Percentiles rank a stretch among this genome's conserved stretches.
phyloP scores from a whole-genome alignment of 1,284 basidiomycete species.

The Trichosporon faecale region DNA sequence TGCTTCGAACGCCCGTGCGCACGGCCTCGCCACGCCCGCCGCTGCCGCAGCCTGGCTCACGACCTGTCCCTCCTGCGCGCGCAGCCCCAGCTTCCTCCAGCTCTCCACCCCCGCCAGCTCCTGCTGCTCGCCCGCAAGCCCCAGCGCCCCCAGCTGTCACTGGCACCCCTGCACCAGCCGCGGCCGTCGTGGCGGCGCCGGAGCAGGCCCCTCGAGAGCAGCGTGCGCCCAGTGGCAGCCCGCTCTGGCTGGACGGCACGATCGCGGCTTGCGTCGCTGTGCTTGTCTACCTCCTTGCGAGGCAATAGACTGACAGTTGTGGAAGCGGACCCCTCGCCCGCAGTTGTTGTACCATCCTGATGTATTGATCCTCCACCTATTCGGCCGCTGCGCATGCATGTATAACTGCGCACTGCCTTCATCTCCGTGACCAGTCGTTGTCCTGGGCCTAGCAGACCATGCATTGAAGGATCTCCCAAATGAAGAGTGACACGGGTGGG shows the following conservation, averaged over 20 bases:
- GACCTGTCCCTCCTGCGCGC: not conserved
- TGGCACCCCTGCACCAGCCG: not conserved
- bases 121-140: not conserved
- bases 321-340: not conserved
- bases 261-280: conserved; percentile 45
- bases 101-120: conserved; percentile 4
- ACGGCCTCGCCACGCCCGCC: not conserved
- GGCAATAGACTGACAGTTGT: not conserved
- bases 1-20: not conserved
- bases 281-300: conserved; percentile 19
- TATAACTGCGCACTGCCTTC: not conserved
- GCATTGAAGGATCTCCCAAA: not conserved
- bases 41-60: not conserved
- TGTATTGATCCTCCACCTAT: not conserved
- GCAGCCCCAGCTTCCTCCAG: not conserved
- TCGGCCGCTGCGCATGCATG: not conserved
- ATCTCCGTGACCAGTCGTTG: not conserved
- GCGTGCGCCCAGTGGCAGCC: not conserved
- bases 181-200: not conserved
- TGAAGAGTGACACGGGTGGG: not conserved
- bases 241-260: conserved; percentile 25
- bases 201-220: not conserved
- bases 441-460: not conserved
- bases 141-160: not conserved
- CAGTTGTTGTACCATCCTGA: not conserved